These are phyloP conservation scores for Hymenoscyphus albidus DNA, from an alignment of 2,329 filamentous ascomycete genomes.

Conservation along the genomic window DNA sequence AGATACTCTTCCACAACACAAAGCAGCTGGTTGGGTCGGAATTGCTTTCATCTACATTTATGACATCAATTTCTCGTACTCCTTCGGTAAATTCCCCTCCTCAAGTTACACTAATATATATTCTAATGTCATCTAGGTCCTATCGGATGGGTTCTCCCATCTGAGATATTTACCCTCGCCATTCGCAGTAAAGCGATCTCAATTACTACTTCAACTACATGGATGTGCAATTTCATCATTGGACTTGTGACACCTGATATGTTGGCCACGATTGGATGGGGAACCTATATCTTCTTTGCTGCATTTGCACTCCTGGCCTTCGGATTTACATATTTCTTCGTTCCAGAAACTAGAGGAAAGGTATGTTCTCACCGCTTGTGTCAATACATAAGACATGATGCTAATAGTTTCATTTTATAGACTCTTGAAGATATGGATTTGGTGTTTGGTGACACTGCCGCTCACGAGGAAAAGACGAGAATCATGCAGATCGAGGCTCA, in stretches of 20 bases:
- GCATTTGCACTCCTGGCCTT: conserved; percentile 47
- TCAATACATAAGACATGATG: too few species aligned
- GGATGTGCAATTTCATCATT: conserved; percentile 53
- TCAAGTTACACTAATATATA: too few species aligned
- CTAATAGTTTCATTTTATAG: too few species aligned
- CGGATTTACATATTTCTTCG: conserved; percentile 49
- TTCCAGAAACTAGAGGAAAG: conserved; percentile 55
- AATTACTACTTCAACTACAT: conserved; percentile 54
- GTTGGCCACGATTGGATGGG: conserved; percentile 48
- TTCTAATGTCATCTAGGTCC: conserved; percentile 36
- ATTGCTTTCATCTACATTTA: conserved; percentile 58
- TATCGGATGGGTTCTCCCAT: conserved; percentile 52
- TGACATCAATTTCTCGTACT: conserved; percentile 35
- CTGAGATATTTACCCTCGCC: conserved; percentile 56
- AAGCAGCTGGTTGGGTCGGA: conserved; percentile 53
- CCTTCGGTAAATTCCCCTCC: neutral
- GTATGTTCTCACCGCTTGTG: too few species aligned
- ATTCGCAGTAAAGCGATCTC: conserved; percentile 59
- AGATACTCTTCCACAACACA: conserved; percentile 43
- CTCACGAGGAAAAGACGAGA: conserved; percentile 36
- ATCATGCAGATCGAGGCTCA: neutral
- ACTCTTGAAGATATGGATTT: conserved; percentile 55
- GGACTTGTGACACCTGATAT: conserved; percentile 56
- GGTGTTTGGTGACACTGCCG: conserved; percentile 41
- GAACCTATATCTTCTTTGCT: conserved; percentile 59